These are phyloP conservation scores for Emmonsiellopsis sp. DNA, from an alignment of 2,329 filamentous ascomycete species.

Conservation along the genomic window DNA sequence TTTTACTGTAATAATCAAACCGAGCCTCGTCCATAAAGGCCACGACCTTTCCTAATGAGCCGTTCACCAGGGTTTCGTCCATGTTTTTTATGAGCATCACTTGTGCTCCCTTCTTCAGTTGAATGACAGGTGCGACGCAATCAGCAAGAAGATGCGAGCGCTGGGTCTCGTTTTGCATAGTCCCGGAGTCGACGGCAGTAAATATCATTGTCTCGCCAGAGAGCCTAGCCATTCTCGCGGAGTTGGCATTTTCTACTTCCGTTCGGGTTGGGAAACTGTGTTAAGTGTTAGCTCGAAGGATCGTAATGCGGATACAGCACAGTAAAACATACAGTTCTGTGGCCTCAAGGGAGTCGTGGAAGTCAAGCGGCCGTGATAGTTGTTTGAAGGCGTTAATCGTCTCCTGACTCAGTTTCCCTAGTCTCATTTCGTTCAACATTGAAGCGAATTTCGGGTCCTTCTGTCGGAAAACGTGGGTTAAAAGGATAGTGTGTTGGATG, in stretches of 20 bases:
- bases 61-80: constrained; percentile 88
- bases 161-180: constrained; percentile 53
- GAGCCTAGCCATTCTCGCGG: constrained; percentile 60
- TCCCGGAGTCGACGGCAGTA: constrained; percentile 65
- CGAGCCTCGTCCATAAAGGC: constrained; percentile 65
- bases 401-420: constrained; percentile 68
- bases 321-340: constrained; percentile 61
- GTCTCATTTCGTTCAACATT: constrained; percentile 97
- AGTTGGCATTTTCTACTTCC: constrained; percentile 85
- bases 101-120: constrained; percentile 83
- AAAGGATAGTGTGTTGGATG: constrained; percentile 88
- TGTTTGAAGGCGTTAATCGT: constrained; percentile 70
- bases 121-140: constrained; percentile 79
- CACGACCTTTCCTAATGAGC: constrained; percentile 78
- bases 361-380: constrained; percentile 61
- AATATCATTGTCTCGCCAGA: constrained; percentile 60
- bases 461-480: constrained; percentile 95
- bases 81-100: constrained; percentile 99
- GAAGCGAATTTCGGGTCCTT: constrained; percentile 80
- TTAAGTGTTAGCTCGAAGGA: background rate
- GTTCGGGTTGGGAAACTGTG: constrained; percentile 71
- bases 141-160: constrained; percentile 74
- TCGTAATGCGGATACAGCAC: background rate
- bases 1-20: constrained; percentile 48
- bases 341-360: constrained; percentile 66